These are phyloP conservation scores for Adansonia digitata DNA, from an alignment of 345 rosid genomes.

Conservation along the genomic window DNA sequence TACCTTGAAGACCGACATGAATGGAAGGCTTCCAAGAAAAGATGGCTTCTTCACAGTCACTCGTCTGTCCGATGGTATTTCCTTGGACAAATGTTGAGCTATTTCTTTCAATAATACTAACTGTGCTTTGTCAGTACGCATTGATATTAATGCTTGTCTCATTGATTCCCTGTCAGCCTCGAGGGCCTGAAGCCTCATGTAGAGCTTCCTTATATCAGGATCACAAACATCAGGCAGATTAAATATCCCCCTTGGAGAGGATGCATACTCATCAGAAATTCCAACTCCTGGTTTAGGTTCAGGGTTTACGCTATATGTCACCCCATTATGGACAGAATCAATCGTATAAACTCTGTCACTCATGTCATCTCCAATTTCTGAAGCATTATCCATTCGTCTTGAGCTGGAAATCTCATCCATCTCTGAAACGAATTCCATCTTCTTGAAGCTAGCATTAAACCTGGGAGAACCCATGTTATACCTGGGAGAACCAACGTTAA, in stretches of 20 bases:
- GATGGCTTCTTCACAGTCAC: conserved; percentile 47
- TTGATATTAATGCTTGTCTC: conserved; percentile 84
- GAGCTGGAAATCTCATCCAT: conserved; percentile 34
- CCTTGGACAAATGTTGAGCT: conserved; percentile 86
- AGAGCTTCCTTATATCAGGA: conserved; percentile 81
- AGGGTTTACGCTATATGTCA: conserved; percentile 21
- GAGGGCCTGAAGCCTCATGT: conserved; percentile 84
- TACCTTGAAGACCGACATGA: conserved; percentile 76
- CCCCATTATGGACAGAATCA: conserved; percentile 64
- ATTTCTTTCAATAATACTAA: conserved; percentile 84
- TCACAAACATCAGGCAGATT: conserved; percentile 49
- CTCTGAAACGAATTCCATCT: conserved; percentile 36
- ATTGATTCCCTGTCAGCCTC: conserved; percentile 98
- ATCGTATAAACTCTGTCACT: conserved; percentile 86
- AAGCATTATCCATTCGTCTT: conserved; percentile 41
- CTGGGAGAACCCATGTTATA: conserved; percentile 51
- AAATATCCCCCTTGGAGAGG: conserved; percentile 39
- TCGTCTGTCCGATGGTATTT: conserved; percentile 53
- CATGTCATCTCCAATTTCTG: conserved; percentile 62
- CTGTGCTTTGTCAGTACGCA: conserved; percentile 90
- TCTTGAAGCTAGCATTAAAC: conserved; percentile 41
- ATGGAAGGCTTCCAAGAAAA: conserved; percentile 34
- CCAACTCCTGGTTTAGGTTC: conserved; percentile 46
- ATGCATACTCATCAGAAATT: conserved; percentile 37
- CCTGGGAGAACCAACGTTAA: conserved; percentile 50